phyloP scores from a whole-genome alignment of 352 stramenopile genomes.

The Globisporangium takayamanum region DNA sequence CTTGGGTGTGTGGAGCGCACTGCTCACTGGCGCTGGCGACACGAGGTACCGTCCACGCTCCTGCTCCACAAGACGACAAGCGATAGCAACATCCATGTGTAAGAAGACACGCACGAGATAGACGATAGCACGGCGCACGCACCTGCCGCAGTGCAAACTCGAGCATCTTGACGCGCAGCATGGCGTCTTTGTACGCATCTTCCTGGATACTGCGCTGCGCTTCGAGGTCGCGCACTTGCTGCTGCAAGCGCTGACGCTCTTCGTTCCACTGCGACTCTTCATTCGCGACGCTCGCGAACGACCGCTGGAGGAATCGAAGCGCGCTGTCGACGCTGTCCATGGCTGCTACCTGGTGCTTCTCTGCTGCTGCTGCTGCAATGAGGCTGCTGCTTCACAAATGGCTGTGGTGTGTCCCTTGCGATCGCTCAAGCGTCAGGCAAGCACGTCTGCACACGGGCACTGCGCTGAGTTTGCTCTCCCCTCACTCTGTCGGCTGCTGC shows the following conservation, averaged over 20 bases:
- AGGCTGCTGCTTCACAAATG: too few relatives aligned
- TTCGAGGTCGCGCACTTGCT: constrained; percentile 74
- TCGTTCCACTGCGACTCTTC: constrained; percentile 74
- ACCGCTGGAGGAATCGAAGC: constrained; percentile 77
- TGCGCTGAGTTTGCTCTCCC: too few relatives aligned
- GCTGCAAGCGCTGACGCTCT: constrained; percentile 65
- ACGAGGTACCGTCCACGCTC: constrained; percentile 75
- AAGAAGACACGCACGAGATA: not conserved
- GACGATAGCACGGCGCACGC: not conserved
- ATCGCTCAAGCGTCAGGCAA: too few relatives aligned
- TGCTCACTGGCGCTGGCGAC: constrained; percentile 65
- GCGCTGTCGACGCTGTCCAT: constrained; percentile 86
- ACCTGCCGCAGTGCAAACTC: constrained; percentile 80
- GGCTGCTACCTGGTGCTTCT: not conserved
- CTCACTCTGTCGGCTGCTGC: too few relatives aligned
- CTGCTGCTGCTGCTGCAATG: too few relatives aligned
- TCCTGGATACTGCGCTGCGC: constrained; percentile 70
- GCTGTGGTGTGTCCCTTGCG: too few relatives aligned
- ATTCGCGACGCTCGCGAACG: constrained; percentile 76
- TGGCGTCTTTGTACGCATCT: constrained; percentile 77
- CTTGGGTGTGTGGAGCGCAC: constrained; percentile 17
- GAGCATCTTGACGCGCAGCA: constrained; percentile 87
- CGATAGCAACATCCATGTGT: not conserved
- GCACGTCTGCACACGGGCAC: too few relatives aligned
- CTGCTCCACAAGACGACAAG: constrained; percentile 8